Conservation (phyloP, 805 yeast genomes). For the Lipomyces spencermartinsiae region DNA sequence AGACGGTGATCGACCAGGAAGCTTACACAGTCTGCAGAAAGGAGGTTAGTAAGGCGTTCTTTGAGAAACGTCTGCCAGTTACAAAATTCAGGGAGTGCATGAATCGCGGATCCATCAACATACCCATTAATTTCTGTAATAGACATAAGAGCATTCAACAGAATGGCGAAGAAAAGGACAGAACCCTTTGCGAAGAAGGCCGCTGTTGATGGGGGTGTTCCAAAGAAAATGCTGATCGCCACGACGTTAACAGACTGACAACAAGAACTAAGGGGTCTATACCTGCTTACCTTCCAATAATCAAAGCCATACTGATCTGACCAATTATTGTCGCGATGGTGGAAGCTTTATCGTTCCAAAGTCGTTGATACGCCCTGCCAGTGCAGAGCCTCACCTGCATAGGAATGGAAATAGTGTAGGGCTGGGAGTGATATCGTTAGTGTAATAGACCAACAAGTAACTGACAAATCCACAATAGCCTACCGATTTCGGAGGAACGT, state of each 20-base stretch:
- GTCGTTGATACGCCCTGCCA: background rate
- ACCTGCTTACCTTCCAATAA: slow-evolving; percentile 2
- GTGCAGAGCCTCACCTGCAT: slow-evolving; percentile 11
- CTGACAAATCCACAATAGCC: background rate
- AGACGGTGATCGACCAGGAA: background rate
- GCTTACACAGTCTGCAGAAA: slow-evolving; percentile 2
- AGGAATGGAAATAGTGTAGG: slow-evolving; percentile 5
- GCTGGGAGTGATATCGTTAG: slow-evolving; percentile 4
- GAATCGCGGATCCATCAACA: slow-evolving; percentile 4
- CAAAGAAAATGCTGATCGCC: background rate
- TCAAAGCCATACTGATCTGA: slow-evolving; percentile 2
- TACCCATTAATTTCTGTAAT: slow-evolving; percentile 49
- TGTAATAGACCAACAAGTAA: slow-evolving; percentile 1
- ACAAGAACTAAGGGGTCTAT: background rate
- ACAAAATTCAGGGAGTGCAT: background rate
- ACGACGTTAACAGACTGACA: background rate
- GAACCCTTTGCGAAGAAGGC: slow-evolving; percentile 71
- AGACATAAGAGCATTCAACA: slow-evolving; percentile 54
- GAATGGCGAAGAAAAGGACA: slow-evolving; percentile 53
- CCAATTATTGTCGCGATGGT: background rate
- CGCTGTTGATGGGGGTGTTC: slow-evolving; percentile 44
- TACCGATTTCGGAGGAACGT: slow-evolving; percentile 5
- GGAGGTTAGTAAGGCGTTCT: slow-evolving; percentile 1
- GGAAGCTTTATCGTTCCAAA: slow-evolving; percentile 5
- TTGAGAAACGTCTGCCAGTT: slow-evolving; percentile 1